Evolutionary conservation across 2,329 filamentous ascomycete genomes (phyloP).

Genomic region (Cladophialophora chaetospira): DNA sequence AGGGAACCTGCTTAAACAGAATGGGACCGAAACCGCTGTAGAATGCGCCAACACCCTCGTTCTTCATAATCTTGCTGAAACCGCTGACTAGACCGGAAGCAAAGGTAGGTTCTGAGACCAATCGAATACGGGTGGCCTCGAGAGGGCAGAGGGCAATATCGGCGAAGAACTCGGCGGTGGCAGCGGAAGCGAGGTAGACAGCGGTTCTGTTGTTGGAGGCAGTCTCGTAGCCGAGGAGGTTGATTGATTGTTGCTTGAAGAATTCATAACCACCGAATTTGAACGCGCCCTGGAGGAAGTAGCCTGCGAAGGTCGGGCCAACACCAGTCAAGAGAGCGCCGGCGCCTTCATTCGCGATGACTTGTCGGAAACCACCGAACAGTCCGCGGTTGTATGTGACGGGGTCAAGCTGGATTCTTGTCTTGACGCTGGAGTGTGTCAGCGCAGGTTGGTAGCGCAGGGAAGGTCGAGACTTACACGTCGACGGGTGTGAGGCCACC

Average conservation of each 20-base stretch:
- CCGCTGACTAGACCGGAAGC: constrained; percentile 77
- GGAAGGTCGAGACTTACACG: constrained; percentile 72
- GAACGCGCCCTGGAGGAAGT: constrained; percentile 92
- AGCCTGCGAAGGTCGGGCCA: constrained; percentile 83
- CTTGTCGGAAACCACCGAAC: constrained; percentile 82
- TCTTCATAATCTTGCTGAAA: constrained; percentile 79
- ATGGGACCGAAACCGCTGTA: constrained; percentile 90
- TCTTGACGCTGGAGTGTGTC: constrained; percentile 73
- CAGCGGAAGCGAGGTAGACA: constrained; percentile 73
- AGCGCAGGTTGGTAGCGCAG: constrained; percentile 37
- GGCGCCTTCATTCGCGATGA: constrained; percentile 80
- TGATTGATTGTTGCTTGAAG: constrained; percentile 92
- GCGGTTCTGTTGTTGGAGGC: constrained; percentile 77
- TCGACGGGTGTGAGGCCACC: constrained; percentile 96
- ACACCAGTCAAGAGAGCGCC: constrained; percentile 82
- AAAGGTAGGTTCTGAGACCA: constrained; percentile 85
- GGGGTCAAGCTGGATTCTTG: constrained; percentile 90
- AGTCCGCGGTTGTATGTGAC: constrained; percentile 84
- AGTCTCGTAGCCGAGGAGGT: constrained; percentile 73
- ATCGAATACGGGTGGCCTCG: constrained; percentile 90
- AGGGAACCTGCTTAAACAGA: constrained; percentile 85
- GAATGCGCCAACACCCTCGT: constrained; percentile 81
- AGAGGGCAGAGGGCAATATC: constrained; percentile 77
- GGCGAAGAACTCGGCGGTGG: constrained; percentile 65
- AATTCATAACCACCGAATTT: constrained; percentile 96